Conservation (phyloP, 768 basidiomycete genomes). For the Rhizopogon rudus region DNA sequence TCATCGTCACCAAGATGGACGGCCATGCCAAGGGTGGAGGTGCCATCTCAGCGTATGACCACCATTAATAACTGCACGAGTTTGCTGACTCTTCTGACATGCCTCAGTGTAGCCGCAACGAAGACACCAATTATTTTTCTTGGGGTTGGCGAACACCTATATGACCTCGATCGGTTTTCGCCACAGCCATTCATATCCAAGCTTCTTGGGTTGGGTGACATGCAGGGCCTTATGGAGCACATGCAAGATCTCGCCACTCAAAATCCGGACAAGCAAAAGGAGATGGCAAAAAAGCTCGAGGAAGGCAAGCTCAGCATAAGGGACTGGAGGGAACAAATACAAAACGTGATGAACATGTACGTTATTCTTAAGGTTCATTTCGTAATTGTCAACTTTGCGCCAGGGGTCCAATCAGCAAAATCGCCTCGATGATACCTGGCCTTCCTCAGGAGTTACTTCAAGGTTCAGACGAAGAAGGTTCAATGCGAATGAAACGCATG, state of each 20-base stretch:
- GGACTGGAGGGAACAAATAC: constrained; percentile 97
- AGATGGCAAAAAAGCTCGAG: constrained; percentile 96
- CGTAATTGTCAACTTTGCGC: constrained; percentile 11
- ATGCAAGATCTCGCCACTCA: constrained; percentile 95
- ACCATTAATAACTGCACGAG: background rate
- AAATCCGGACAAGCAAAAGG: constrained; percentile 95
- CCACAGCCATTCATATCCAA: constrained; percentile 98
- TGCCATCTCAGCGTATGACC: constrained; percentile 92
- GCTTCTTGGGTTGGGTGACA: constrained; percentile 90
- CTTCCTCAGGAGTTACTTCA: constrained; percentile 87
- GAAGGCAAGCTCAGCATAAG: constrained; percentile 96
- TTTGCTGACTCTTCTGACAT: background rate
- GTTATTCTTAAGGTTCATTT: constrained; percentile 20
- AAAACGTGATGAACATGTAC: constrained; percentile 96
- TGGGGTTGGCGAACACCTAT: constrained; percentile 95
- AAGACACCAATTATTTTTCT: constrained; percentile 99
- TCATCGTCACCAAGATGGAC: constrained; percentile 99
- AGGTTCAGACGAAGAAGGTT: constrained; percentile 92
- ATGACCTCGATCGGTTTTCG: constrained; percentile 93
- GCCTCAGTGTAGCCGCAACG: constrained; percentile 87
- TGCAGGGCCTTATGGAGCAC: constrained; percentile 97
- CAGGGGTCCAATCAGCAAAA: constrained; percentile 98
- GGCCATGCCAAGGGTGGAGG: constrained; percentile 99
- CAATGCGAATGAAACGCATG: constrained; percentile 91
- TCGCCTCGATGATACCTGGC: constrained; percentile 98